Base-by-base conservation (phyloP, 2,329 filamentous ascomycete species). In the Malbranchea cinnamomea region DNA sequence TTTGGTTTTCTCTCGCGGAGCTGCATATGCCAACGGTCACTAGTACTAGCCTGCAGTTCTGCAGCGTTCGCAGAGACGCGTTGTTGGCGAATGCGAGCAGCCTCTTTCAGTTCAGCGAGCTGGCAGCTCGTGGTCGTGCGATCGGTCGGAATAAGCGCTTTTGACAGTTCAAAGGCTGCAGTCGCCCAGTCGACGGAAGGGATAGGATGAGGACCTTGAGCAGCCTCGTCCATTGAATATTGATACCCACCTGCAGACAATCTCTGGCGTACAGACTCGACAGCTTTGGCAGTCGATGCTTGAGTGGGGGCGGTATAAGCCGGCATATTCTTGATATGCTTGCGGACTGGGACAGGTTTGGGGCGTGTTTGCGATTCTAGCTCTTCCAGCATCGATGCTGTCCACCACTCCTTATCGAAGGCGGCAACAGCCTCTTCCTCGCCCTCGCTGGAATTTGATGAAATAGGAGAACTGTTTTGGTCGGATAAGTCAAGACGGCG, bases 291-390 rank as follows among this genome's bases (percentile, higher is more conserved):
- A 2, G 74, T 73, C 23, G 83, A 95, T 0, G 87, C 80, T 37
- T 87, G 79, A 0, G 87, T 95, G 0, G 85, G 82, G 2, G 84
- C 82, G 2, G 74, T 83, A 53, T 85, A 94, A 2, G 80, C 85
- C 2, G 80, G 75, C 6, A 60, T 48, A 17, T 65, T 51, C 13
- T 68, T 67, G 9, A 65, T 61, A 36, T 72, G 70, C 44, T 71
- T 74, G 44, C 57, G 67, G 32, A 64, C 62, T 5, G 59, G 53
- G 4, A 64, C 53, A 3, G 63, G 61, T n/a, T 62, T 56, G 30
- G 62, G 62, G 19, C 61, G 58, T 23, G 72, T 56, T 12, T 73
- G 55, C 2, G 62, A 55, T 42, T 91, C 82, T 8, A 92, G 60
- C 32, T 71, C 69, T 35, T 81, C 74, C 4, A 92, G 63, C 38